Base-by-base conservation (phyloP, 257 asterid species). In the Petunia axillaris region DNA sequence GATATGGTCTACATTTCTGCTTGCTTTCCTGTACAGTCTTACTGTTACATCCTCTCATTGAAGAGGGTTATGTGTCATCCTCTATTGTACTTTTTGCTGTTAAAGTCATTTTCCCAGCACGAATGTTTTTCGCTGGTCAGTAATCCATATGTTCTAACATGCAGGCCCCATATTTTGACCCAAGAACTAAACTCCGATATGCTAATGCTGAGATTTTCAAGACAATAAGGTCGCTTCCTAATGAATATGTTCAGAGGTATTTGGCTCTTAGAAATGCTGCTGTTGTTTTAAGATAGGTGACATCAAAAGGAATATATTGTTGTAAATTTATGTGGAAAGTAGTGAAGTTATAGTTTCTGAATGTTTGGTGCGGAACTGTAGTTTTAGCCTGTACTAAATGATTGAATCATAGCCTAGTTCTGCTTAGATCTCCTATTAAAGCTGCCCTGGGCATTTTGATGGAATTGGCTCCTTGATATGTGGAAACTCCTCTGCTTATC, bases 91-190 rank as follows among this genome's bases (percentile, higher is more conserved):
- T 54, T 52, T 52, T 2, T 52, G 14, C 14, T 14, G 10, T 9
- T 4, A 52, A 8, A 52, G 10, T 8, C 10, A 2, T 8, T 52
- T 52, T 52, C 3, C 3, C 55, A 2, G 55, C 55, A 52, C 55
- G 10, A 77, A 10, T 15, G 76, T 1, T 63, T 15, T 64, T 6
- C 57, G 70, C 41, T 64, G 9, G 65, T 64, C 8, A 37, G n/a
- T 11, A 10, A 43, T 0, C 1, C 5, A 38, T 3, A 11, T 70
- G 76, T 55, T 10, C 79, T 50, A 63, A 59, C 57, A 48, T 86
- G 83, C 88, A 95, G 99, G 99, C 98, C 75, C 98, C 98, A 60
- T 95, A 95, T 81, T 48, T 89, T 41, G 99, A 95, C 89, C 99
- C 99, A 76, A 92, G 99, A 88, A 95, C 97, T 14, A 93, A 93